A percentile compares a stretch with the other conserved stretches of the same genome.
Conservation (phyloP, 306 rosid species). For the Echinosophora koreensis region DNA sequence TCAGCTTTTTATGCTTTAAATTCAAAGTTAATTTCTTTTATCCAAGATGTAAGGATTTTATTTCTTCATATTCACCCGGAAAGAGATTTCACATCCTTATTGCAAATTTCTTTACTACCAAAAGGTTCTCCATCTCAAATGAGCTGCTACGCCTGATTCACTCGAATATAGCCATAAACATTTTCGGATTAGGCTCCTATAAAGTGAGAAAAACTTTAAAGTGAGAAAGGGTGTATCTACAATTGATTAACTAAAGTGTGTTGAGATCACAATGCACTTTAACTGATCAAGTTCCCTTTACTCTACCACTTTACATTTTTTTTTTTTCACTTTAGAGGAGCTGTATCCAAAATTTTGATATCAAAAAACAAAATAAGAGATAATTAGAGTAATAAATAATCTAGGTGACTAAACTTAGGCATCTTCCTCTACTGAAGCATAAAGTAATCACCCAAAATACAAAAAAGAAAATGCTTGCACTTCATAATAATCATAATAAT, state of each 20-base stretch:
- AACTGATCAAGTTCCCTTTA: too few species aligned
- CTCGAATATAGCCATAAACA: background rate
- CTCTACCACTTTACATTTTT: too few species aligned
- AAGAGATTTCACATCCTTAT: slow-evolving; percentile 30
- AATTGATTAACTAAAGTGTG: too few species aligned
- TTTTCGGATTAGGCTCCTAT: too few species aligned
- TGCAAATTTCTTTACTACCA: background rate
- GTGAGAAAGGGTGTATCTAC: too few species aligned
- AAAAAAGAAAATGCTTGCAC: background rate
- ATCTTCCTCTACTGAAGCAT: background rate
- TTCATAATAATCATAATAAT: slow-evolving; percentile 29
- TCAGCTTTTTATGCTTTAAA: background rate
- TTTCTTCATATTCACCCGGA: background rate
- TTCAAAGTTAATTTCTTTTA: slow-evolving; percentile 2
- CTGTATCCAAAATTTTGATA: background rate
- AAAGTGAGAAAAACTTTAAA: too few species aligned
- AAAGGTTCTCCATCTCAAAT: slow-evolving; percentile 3
- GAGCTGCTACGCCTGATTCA: background rate
- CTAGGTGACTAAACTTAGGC: background rate
- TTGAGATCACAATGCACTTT: too few species aligned
- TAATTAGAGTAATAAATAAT: background rate
- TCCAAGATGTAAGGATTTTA: slow-evolving; percentile 3
- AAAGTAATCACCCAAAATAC: background rate
- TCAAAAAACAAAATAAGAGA: slow-evolving; percentile 28
- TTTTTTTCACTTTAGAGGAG: too few species aligned